Base-by-base conservation (phyloP, 2,329 filamentous ascomycete species). In the Talaromyces funiculosus region DNA sequence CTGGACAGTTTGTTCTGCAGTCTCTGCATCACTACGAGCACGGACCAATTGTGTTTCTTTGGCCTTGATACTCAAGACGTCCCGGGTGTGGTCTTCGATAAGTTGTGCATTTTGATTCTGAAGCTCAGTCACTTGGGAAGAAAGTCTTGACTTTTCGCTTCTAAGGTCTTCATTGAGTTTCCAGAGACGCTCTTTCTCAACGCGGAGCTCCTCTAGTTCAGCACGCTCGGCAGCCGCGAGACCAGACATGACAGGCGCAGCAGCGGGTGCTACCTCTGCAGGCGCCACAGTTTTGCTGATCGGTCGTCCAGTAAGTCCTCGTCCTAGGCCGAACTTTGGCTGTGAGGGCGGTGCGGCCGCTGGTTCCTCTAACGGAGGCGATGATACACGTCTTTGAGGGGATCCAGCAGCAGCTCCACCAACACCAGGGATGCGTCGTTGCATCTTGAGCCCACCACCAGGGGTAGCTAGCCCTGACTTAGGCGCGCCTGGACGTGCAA, bases 21-120 rank as follows among this genome's bases (percentile, higher is more conserved):
- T 86, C 73, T 97, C 93, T 33, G 89, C 90, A 69, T 99, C 94
- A 65, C 90, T 92, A 59, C 92, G 84, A 10, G 94, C 92, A 47
- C 94, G 88, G 9, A 97, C 93, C 4, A 99, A 83, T 69, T 99
- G 94, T 3, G 94, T 97, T 75, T 99, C 94, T 76, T 99, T 99
- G 14, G 94, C 94, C 74, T 97, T 97, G 78, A 99, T 95, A 67
- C 92, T 94, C 43, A 99, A 81, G 0, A 97, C 91, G 69, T 99
- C 93, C 53, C 93, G 84, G 0, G 94, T 99, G 73, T 97, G 93
- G 69, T 97, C 93, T 75, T 99, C 94, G 63, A 99, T 99, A 35
- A 99, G 81, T 64, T 94, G 89, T 24, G 94, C 94, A 69, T 99
- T 99, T 72, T 97, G 91, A 69, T 96, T 95, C 77, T 97, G 95